phyloP scores from a whole-genome alignment of 1,284 basidiomycete genomes.

The Papiliotrema nemorosa region DNA sequence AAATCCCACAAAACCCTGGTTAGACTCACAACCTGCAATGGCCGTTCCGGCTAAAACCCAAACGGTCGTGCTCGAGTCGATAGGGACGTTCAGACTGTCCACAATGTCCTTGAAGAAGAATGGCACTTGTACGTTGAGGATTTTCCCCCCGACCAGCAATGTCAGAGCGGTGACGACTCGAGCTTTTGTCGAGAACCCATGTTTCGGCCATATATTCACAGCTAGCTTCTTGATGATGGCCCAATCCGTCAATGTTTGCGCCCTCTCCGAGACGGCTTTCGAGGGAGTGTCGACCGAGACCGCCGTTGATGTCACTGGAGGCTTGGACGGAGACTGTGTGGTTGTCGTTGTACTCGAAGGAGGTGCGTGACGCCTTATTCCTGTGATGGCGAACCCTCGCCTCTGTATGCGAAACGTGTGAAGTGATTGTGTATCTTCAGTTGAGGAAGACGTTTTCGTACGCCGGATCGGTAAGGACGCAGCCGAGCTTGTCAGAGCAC shows the following conservation, averaged over 20 bases:
- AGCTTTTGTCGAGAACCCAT: constrained; percentile 55
- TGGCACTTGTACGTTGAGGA: constrained; percentile 95
- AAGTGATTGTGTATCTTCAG: too few species aligned
- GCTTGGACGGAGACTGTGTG: too few species aligned
- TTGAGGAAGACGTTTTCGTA: too few species aligned
- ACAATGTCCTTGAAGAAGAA: constrained; percentile 91
- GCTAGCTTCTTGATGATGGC: constrained; percentile 56
- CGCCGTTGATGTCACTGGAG: too few species aligned
- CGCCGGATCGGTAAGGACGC: too few species aligned
- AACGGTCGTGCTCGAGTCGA: constrained; percentile 72
- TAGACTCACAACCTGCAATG: constrained; percentile 80
- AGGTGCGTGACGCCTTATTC: too few species aligned
- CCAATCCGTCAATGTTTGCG: constrained; percentile 51
- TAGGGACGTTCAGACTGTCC: constrained; percentile 80
- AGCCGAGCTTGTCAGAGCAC: too few species aligned
- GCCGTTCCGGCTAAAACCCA: constrained; percentile 88
- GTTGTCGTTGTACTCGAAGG: not conserved
- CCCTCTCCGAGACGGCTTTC: constrained; percentile 9
- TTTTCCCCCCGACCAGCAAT: constrained; percentile 82
- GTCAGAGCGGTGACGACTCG: constrained; percentile 80
- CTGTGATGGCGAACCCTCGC: too few species aligned
- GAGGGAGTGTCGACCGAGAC: constrained; percentile 3
- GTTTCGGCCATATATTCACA: constrained; percentile 59
- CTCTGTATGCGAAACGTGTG: too few species aligned
- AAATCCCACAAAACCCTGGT: not conserved